Evolutionary conservation across 257 asterid genomes (phyloP).

Genomic region (Eucommia ulmoides): DNA sequence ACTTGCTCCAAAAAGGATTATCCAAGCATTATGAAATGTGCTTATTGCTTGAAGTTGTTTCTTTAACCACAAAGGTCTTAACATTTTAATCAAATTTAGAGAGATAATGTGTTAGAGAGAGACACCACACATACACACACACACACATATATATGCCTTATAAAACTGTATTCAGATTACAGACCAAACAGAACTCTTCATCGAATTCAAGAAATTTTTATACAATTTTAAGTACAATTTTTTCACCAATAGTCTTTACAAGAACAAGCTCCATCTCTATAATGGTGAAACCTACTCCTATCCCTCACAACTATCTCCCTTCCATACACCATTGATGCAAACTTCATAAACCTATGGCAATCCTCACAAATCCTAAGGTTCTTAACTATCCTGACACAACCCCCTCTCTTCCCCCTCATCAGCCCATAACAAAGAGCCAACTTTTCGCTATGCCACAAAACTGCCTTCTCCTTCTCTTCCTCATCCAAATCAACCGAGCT

Average conservation of each 20-base stretch:
- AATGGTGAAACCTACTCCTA: conserved; percentile 62
- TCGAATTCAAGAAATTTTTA: too few relatives aligned
- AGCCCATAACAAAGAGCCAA: conserved; percentile 45
- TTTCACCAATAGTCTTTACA: conserved; percentile 69
- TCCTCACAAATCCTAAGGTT: conserved; percentile 67
- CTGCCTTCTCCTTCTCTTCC: conserved; percentile 35
- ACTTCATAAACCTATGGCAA: conserved; percentile 59
- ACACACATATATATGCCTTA: too few relatives aligned
- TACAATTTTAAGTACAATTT: too few relatives aligned
- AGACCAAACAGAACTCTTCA: too few relatives aligned
- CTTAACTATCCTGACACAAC: conserved; percentile 40
- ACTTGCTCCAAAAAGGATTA: too few relatives aligned
- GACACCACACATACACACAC: too few relatives aligned
- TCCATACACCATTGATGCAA: conserved; percentile 42
- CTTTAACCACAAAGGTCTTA: too few relatives aligned
- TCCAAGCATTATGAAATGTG: too few relatives aligned
- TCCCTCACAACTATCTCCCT: conserved; percentile 53
- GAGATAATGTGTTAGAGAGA: too few relatives aligned
- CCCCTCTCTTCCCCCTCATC: conserved; percentile 22
- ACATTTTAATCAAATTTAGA: too few relatives aligned
- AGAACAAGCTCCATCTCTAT: conserved; percentile 50
- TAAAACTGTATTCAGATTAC: too few relatives aligned
- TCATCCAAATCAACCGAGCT: conserved; percentile 48
- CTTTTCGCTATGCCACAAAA: conserved; percentile 65
- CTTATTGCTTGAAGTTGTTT: too few relatives aligned